phyloP scores from a whole-genome alignment of 768 basidiomycete species.

The Leccinellum albellum region DNA sequence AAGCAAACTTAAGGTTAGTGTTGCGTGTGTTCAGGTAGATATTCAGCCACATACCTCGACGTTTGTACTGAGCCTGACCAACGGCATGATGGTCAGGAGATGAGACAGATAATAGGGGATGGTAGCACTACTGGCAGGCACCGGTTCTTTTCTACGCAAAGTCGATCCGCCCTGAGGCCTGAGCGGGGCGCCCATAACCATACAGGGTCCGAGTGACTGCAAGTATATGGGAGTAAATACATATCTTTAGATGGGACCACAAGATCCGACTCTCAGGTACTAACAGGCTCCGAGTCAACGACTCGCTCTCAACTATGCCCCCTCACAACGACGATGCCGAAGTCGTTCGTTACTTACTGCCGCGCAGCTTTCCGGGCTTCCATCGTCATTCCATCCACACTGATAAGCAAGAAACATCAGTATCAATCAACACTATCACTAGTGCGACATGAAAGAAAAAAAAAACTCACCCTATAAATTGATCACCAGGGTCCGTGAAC shows the following conservation, averaged over 20 bases:
- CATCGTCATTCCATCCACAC: constrained; percentile 1
- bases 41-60: constrained; percentile 24
- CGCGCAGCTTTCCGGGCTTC: background rate
- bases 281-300: background rate
- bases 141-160: background rate
- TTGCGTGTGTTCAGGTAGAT: background rate
- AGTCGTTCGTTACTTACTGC: background rate
- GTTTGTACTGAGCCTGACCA: constrained; percentile 38
- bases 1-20: background rate
- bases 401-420: background rate
- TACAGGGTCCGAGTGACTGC: background rate
- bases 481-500: constrained; percentile 4
- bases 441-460: background rate
- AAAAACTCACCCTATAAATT: constrained; percentile 1
- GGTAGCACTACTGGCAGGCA: background rate
- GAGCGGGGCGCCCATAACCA: background rate
- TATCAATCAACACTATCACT: background rate
- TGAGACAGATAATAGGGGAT: background rate
- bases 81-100: constrained; percentile 29
- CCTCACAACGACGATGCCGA: background rate
- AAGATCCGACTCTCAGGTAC: background rate
- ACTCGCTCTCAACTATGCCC: background rate
- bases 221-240: background rate
- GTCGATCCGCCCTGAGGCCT: background rate
- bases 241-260: background rate